Evolutionary conservation across 2,329 filamentous ascomycete genomes (phyloP), one percentile per base, ranked within the genome.

Genomic region (Myriosclerotinia duriaeana): DNA sequence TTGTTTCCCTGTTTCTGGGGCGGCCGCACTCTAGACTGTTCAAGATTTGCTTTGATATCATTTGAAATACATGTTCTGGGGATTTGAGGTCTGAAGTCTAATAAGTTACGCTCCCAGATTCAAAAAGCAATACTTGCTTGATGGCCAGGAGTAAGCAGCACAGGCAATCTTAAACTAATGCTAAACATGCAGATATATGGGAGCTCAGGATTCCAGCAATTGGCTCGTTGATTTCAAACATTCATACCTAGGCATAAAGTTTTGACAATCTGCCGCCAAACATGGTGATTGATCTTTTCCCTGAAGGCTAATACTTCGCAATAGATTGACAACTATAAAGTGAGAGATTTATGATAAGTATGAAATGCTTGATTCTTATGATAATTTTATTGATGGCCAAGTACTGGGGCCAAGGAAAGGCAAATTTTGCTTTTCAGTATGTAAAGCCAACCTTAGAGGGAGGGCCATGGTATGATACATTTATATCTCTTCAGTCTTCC

Each of bases 401-500:
- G 60, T 20, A 40, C 14, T 42, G 11, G 44, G 50, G 36, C 50
- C 50, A 54, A 53, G 20, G 22, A 42, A 53, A 63, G n/a, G 46
- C 17, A 34, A 30, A 17, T 50, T 48, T 53, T 36, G 48, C 64
- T 61, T 66, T 61, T 53, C 46, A 61, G 46, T 66, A 53, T 65
- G 38, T 66, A n/a, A 61, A 58, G 11, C 55, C 55, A 38, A 53
- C 64, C 20, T 53, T 36, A 20, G 36, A 22, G 22, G 44, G 46
- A 66, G n/a, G 22, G 26, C 34, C 46, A 53, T 22, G 34, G 38
- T 61, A 54, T 66, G 38, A 60, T 66, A 66, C 55, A 66, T 61
- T 26, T 36, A 61, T 53, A 53, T 53, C 26, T 52, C 58, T 42
- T 26, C 38, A 17, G 42, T 50, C 30, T 9, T 44, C 34, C n/a